phyloP scores from a whole-genome alignment of 768 basidiomycete genomes.

The Royoungia palumana region DNA sequence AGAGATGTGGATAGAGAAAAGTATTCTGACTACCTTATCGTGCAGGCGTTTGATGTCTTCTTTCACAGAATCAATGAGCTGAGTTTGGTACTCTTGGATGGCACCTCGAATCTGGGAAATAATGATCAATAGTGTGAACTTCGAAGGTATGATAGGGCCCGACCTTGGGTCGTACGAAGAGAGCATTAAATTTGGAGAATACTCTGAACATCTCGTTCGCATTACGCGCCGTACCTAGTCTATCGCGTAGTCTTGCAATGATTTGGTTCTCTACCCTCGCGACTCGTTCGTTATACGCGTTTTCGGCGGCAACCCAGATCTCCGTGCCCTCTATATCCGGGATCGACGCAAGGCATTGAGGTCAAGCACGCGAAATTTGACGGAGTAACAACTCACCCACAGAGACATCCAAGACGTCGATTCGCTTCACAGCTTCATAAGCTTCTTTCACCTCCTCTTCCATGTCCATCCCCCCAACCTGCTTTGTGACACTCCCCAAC shows the following conservation, averaged over 20 bases:
- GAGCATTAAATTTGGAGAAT: slow-evolving; percentile 96
- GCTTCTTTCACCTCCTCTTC: slow-evolving; percentile 95
- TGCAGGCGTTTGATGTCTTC: slow-evolving; percentile 95
- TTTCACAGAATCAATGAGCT: slow-evolving; percentile 97
- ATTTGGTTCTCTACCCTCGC: slow-evolving; percentile 98
- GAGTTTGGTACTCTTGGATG: slow-evolving; percentile 98
- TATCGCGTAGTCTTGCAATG: slow-evolving; percentile 87
- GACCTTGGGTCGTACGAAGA: slow-evolving; percentile 95
- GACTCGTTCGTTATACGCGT: slow-evolving; percentile 96
- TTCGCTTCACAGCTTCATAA: slow-evolving; percentile 95
- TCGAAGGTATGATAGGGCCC: slow-evolving; percentile 3
- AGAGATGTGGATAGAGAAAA: background rate
- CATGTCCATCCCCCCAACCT: slow-evolving; percentile 93
- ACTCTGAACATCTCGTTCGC: slow-evolving; percentile 99
- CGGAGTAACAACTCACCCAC: slow-evolving; percentile 58
- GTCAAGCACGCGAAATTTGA: background rate
- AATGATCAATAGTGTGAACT: background rate
- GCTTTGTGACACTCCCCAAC: slow-evolving; percentile 65
- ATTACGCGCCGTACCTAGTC: slow-evolving; percentile 91
- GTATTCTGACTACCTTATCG: slow-evolving; percentile 59
- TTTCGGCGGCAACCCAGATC: slow-evolving; percentile 97
- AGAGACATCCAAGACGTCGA: slow-evolving; percentile 94
- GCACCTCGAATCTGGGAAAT: slow-evolving; percentile 82
- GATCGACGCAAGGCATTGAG: background rate
- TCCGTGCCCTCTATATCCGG: slow-evolving; percentile 79